Evolutionary conservation across 306 rosid species (phyloP).

Genomic region (Gastrolobium bilobum): DNA sequence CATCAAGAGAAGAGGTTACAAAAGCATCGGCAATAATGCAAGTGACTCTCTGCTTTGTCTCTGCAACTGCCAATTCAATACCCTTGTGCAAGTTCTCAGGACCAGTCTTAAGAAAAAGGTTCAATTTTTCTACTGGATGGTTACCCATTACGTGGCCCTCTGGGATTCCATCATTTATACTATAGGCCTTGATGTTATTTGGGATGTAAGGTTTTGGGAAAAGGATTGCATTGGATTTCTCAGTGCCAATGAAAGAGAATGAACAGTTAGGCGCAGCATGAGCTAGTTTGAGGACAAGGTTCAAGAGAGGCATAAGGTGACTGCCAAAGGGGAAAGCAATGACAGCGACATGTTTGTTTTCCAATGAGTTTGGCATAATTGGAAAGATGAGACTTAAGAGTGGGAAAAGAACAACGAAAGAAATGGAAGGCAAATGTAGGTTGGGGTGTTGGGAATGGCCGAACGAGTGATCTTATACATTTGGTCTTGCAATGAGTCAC

Average conservation of each 20-base stretch:
- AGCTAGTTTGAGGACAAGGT: slow-evolving; percentile 47
- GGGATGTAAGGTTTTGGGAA: slow-evolving; percentile 25
- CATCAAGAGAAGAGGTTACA: slow-evolving; percentile 20
- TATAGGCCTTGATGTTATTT: slow-evolving; percentile 39
- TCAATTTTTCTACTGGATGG: slow-evolving; percentile 39
- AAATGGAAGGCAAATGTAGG: neutral
- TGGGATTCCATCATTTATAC: slow-evolving; percentile 51
- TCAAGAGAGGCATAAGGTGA: slow-evolving; percentile 48
- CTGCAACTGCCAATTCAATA: slow-evolving; percentile 39
- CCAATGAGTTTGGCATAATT: neutral
- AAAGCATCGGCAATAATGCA: slow-evolving; percentile 51
- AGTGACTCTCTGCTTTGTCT: slow-evolving; percentile 37
- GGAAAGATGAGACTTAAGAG: neutral
- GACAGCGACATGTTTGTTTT: slow-evolving; percentile 45
- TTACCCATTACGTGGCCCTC: slow-evolving; percentile 26
- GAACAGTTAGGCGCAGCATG: slow-evolving; percentile 37
- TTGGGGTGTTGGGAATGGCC: neutral
- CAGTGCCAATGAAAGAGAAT: slow-evolving; percentile 53
- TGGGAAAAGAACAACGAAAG: neutral
- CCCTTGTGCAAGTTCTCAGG: slow-evolving; percentile 43
- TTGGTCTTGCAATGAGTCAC: too few relatives aligned
- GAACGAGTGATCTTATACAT: too few relatives aligned
- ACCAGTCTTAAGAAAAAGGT: slow-evolving; percentile 42
- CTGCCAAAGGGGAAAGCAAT: slow-evolving; percentile 55
- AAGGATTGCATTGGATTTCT: neutral